Percentiles rank a stretch among this genome's conserved stretches.
phyloP scores from a whole-genome alignment of 352 stramenopile species.

The Lagenidium giganteum region DNA sequence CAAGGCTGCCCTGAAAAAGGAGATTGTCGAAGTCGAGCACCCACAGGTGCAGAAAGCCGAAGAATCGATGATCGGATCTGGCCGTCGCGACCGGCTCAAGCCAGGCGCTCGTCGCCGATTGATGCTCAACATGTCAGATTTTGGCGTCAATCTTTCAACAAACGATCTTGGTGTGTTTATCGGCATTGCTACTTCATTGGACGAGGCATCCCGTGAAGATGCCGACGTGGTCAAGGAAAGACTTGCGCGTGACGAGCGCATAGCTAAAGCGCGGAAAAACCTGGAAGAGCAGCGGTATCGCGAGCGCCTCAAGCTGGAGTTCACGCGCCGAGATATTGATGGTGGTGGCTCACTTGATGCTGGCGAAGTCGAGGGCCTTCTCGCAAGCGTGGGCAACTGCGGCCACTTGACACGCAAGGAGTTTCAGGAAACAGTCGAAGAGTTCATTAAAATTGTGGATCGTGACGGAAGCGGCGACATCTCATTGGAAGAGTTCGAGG shows the following conservation, averaged over 20 bases:
- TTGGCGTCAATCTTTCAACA: conserved; percentile 75
- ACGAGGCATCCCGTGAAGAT: conserved; percentile 69
- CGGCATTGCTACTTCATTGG: conserved; percentile 61
- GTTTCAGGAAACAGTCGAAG: conserved; percentile 65
- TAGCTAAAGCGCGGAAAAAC: conserved; percentile 38
- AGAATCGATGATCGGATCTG: conserved; percentile 17
- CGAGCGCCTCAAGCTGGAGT: conserved; percentile 68
- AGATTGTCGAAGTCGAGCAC: conserved; percentile 61
- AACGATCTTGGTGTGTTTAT: conserved; percentile 79
- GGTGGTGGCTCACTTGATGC: conserved; percentile 69
- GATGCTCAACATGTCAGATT: conserved; percentile 80
- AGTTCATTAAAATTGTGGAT: conserved; percentile 79
- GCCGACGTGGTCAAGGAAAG: conserved; percentile 49
- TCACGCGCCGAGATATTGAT: conserved; percentile 65
- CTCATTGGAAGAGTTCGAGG: conserved; percentile 81
- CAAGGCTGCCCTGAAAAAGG: conserved; percentile 38
- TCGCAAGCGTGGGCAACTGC: conserved; percentile 65
- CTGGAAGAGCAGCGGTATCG: conserved; percentile 68
- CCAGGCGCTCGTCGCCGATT: conserved; percentile 53
- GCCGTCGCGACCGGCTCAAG: conserved; percentile 39
- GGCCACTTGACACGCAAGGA: conserved; percentile 70
- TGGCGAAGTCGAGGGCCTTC: conserved; percentile 51
- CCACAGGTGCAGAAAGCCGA: conserved; percentile 32
- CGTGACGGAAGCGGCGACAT: conserved; percentile 77
- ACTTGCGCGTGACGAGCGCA: conserved; percentile 33